These are phyloP conservation scores for Tetradesmus lagerheimii DNA, from an alignment of 139 green algal species.

Conservation along the genomic window DNA sequence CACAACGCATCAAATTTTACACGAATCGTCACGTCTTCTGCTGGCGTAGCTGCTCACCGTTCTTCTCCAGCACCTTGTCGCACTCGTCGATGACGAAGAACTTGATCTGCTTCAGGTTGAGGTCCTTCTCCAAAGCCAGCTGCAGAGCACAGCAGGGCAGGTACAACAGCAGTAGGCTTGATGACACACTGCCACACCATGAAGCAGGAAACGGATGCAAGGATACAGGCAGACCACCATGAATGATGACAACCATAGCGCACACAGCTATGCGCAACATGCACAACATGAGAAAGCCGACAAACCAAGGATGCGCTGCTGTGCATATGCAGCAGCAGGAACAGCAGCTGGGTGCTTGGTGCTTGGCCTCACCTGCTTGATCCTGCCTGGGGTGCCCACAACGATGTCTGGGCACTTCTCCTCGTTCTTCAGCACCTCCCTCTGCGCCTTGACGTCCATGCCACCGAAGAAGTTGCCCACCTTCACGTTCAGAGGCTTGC, in stretches of 20 bases:
- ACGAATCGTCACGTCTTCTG: not conserved
- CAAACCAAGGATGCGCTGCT: not conserved
- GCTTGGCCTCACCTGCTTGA: constrained; percentile 85
- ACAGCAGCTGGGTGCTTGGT: not conserved
- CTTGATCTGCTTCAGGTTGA: constrained; percentile 90
- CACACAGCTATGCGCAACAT: no score
- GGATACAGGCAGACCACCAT: no score
- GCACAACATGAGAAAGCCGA: not conserved
- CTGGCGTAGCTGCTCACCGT: constrained; percentile 62
- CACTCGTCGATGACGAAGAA: constrained; percentile 99
- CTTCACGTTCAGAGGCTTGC: constrained; percentile 87
- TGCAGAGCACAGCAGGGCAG: constrained; percentile 45
- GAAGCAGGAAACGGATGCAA: no score
- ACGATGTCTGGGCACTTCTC: constrained; percentile 91
- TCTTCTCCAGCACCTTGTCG: constrained; percentile 99
- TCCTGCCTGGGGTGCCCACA: constrained; percentile 96
- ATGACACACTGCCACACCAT: no score
- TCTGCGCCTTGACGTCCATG: constrained; percentile 82
- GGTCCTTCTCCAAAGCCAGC: constrained; percentile 83
- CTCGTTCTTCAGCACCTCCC: constrained; percentile 88
- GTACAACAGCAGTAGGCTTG: not conserved
- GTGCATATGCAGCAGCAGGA: not conserved
- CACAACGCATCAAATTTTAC: no score
- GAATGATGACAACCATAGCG: no score
- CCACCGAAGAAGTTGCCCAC: constrained; percentile 97